Conservation (phyloP, 129 eudicot genomes). For the Logfia minima region DNA sequence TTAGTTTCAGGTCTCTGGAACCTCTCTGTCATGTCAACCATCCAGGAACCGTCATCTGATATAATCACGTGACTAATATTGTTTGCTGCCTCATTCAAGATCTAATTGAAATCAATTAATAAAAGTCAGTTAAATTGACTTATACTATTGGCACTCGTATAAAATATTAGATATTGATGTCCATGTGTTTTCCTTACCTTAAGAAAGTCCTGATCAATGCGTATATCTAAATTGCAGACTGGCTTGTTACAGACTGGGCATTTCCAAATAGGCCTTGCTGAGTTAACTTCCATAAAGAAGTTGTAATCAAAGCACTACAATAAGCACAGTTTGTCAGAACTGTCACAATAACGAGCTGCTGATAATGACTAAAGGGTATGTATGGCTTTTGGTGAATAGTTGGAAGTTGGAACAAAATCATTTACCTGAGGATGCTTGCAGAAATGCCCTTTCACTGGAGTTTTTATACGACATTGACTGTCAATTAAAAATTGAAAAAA, state of each 20-base stretch:
- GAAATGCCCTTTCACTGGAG: slow-evolving; percentile 30
- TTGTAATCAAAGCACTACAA: slow-evolving; percentile 44
- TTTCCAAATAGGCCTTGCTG: slow-evolving; percentile 38
- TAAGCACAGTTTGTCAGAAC: not conserved
- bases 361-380: not conserved
- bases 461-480: slow-evolving; percentile 27
- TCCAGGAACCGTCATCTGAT: slow-evolving; percentile 48
- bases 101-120: not conserved
- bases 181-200: slow-evolving; percentile 25
- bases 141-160: not conserved
- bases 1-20: not conserved
- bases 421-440: slow-evolving; percentile 38
- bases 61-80: not conserved
- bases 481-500: slow-evolving; percentile 5
- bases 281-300: slow-evolving; percentile 34
- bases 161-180: not conserved
- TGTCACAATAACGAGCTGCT: not conserved
- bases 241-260: slow-evolving; percentile 40
- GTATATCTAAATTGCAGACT: slow-evolving; percentile 34
- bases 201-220: slow-evolving; percentile 34
- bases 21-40: slow-evolving; percentile 12
- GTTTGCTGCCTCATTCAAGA: slow-evolving; percentile 1
- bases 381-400: not conserved
- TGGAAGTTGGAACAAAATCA: not conserved
- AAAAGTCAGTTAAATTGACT: not conserved